Base-by-base conservation (phyloP, 2,329 filamentous ascomycete species). In the Cordyceps javanica region DNA sequence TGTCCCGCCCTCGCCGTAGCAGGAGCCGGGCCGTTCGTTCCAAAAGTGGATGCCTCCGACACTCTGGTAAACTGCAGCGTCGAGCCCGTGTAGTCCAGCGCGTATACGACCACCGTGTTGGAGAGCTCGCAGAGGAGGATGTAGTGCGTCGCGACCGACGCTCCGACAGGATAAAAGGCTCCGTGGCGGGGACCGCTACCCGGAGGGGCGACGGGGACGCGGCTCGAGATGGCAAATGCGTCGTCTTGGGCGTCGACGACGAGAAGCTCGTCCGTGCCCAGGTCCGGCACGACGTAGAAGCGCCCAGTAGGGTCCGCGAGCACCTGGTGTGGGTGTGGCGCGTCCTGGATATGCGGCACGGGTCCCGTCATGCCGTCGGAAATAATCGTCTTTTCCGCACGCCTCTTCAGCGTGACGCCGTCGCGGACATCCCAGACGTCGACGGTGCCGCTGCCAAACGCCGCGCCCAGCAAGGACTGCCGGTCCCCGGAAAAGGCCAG, bases 141-240 rank as follows among this genome's bases (percentile, higher is more conserved):
- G 71, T 79, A 81, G 70, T 77, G 77, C 2, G 72, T 75, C 16
- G 74, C 70, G 53, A 61, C 61, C 39, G 62, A 57, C 10, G 63
- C 64, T 8, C 68, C 69, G n/a, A 62, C 55, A 2, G 70, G 72
- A 66, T 75, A 74, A 68, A 79, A 81, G 62, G 72, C 72, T 50
- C 76, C 78, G 63, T 82, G 79, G 19, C 79, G 77, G 3, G 79
- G 79, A 0, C 79, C 79, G 39, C 73, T 74, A 58, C 75, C 76
- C 11, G 69, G 63, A 11, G 70, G 68, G 23, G 63, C 61, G 57
- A 76, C 67, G 6, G 62, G 48, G 39, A 73, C 64, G 42, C 63
- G 66, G 63, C 67, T 71, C 34, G 66, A 67, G 42, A 79, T 63
- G 7, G 68, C 65, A 63, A 69, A 80, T 16, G 66, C 64, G 55